phyloP scores from a whole-genome alignment of 2,329 filamentous ascomycete species.

The Onygenales sp. region DNA sequence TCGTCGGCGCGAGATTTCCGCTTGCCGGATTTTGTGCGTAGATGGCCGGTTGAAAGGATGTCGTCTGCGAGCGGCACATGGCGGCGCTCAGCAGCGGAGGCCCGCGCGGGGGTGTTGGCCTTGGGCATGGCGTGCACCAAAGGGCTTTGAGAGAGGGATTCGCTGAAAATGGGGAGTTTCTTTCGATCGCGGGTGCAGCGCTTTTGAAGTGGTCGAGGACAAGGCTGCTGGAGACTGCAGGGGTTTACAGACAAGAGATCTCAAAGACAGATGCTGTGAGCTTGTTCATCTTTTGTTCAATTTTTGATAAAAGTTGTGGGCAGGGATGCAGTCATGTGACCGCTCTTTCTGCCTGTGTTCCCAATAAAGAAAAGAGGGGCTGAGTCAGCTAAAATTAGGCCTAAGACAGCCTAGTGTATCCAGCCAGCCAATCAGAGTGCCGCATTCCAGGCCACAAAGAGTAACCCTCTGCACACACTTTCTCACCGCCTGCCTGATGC shows the following conservation, averaged over 20 bases:
- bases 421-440: background rate
- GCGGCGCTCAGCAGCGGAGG: conserved; percentile 51
- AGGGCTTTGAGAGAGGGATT: background rate
- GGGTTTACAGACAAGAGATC: background rate
- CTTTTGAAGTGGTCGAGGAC: background rate
- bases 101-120: conserved; percentile 46
- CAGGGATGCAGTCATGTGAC: background rate
- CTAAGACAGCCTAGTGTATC: conserved; percentile 4
- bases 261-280: background rate
- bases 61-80: conserved; percentile 92
- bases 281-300: background rate
- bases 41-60: conserved; percentile 57
- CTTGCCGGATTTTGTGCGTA: conserved; percentile 64
- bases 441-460: background rate
- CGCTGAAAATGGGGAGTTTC: background rate
- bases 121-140: conserved; percentile 55
- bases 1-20: conserved; percentile 47
- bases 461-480: background rate
- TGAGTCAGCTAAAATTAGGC: conserved; percentile 24
- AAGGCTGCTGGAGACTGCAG: background rate
- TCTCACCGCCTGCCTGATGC: conserved; percentile 11
- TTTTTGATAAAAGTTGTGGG: background rate
- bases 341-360: too few species aligned
- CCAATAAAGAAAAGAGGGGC: background rate
- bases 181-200: background rate